Base-by-base conservation (phyloP, 352 stramenopile species). In the Phytophthora brassicae region DNA sequence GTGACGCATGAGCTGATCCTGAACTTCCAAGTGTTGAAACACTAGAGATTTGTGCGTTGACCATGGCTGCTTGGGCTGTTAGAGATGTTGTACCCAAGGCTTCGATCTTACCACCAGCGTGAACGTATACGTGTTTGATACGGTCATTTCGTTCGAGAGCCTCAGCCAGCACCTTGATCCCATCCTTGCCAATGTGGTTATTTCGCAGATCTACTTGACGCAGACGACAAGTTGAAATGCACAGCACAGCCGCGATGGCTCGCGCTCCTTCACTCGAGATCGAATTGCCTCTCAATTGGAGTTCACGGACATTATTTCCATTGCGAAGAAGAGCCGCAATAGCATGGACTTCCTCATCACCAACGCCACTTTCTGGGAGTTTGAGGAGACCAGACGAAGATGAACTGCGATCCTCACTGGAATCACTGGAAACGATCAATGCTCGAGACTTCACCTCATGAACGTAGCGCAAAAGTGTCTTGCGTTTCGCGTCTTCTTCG, bases 101-200 rank as follows among this genome's bases (percentile, higher is more conserved):
- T 72, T 98, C 95, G 39, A 98, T 97, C 75, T 98, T 98, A 12
- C 92, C 94, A 16, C 90, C 93, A 2, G 92, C 91, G 56, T 99
- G 96, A 6, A 99, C 94, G 68, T 98, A 98, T 41, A 99, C 95
- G 71, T 99, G 96, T 41, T 95, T 90, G 26, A 97, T 89, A 39
- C 90, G 82, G 54, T 95, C 86, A 52, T 92, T 96, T 23, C 94
- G 78, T 59, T 98, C 94, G 12, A 99, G 75, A 16, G 96, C 94
- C 53, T 98, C 96, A 0, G 94, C 95, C 33, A 99, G 78, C 14
- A 95, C 85, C 56, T 94, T 92, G 51, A 99, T 81, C 38, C 95
- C 96, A n/a, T 96, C 77, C 28, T 92, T 89, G 19, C 74, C 81
- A 41, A 99, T 89, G n/a, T 73, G 75, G 63, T 99, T 99, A 26